Percentiles rank a stretch among this genome's conserved stretches.
Conservation (phyloP, 768 basidiomycete genomes). For the Clitopilus hobsonii region DNA sequence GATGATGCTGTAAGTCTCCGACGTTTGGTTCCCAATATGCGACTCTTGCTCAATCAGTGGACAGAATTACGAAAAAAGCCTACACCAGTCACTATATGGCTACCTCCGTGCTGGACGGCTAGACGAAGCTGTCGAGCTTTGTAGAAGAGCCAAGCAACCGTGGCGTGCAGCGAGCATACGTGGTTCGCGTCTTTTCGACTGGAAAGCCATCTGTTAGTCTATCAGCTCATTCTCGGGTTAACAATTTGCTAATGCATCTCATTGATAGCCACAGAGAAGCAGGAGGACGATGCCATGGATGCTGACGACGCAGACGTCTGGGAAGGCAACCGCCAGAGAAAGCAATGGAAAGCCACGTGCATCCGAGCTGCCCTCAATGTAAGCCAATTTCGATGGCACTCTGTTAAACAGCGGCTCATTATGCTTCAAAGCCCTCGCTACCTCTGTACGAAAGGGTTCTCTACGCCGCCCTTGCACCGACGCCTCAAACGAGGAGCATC, state of each 20-base stretch:
- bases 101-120: slow-evolving; percentile 82
- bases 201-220: slow-evolving; percentile 63
- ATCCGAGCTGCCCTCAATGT: slow-evolving; percentile 76
- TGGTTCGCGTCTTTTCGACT: slow-evolving; percentile 75
- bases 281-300: slow-evolving; percentile 45
- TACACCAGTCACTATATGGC: slow-evolving; percentile 74
- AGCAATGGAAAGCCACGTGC: slow-evolving; percentile 87
- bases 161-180: slow-evolving; percentile 91
- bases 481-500: slow-evolving; percentile 55
- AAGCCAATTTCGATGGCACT: no score
- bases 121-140: slow-evolving; percentile 80
- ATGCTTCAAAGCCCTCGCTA: slow-evolving; percentile 51
- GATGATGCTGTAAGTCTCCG: slow-evolving; percentile 68
- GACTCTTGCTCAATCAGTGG: not conserved
- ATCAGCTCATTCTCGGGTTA: not conserved
- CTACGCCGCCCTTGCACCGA: slow-evolving; percentile 82
- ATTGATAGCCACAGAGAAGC: slow-evolving; percentile 27
- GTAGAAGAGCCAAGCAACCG: slow-evolving; percentile 77
- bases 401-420: no score
- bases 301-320: slow-evolving; percentile 50
- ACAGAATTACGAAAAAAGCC: slow-evolving; percentile 78
- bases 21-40: not conserved
- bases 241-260: not conserved
- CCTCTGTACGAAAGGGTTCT: slow-evolving; percentile 76
- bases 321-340: slow-evolving; percentile 73